Evolutionary conservation across 371 early-diverging fungal species (phyloP), one percentile per base, ranked within the genome.

Genomic region (Mortierella sp.): DNA sequence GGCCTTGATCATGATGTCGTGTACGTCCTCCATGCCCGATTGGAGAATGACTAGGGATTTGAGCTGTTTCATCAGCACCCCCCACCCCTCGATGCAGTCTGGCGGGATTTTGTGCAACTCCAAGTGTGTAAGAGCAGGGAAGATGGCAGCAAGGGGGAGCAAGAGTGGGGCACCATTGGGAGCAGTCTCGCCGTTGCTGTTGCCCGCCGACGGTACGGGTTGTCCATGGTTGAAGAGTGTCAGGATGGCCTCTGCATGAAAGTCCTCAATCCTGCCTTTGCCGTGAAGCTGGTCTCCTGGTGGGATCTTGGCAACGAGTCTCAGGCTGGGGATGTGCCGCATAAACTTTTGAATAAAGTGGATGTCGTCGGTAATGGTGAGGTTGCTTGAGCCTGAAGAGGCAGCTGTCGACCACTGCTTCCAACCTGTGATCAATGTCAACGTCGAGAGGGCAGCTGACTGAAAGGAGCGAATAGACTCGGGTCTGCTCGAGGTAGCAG

Each of bases 401-500:
- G 87, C 86, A 14, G 85, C 86, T 5, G 71, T 76, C 3, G 80
- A 86, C 93, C 93, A 92, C 43, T 89, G 86, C 52, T 89, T 89
- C 93, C 93, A 92, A 8, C 91, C 90, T 1, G 90, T 88, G n/a
- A 89, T 86, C 1, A 92, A 70, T 0, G 92, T 91, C 22, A 92
- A 67, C 1, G 90, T 90, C 2, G 92, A 92, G 72, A 90, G 87
- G 26, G 91, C 89, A 2, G 90, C 88, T 1, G 92, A 91, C 10
- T 85, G 85, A 22, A 89, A 86, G 0, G 90, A 90, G 31, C 87
- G 85, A 66, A 91, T 88, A 10, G 91, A 91, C 50, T 80, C 76
- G 34, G 68, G 82, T 2, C 72, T 79, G 34, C 86, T 86, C 19
- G 88, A 86, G 7, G 65, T 48, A 19, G 22, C 13, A 7, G 22